A percentile compares a stretch with the other conserved stretches of the same genome.
phyloP scores from a whole-genome alignment of 2,329 filamentous ascomycete genomes.

The Neophaeococcomyces aloes region DNA sequence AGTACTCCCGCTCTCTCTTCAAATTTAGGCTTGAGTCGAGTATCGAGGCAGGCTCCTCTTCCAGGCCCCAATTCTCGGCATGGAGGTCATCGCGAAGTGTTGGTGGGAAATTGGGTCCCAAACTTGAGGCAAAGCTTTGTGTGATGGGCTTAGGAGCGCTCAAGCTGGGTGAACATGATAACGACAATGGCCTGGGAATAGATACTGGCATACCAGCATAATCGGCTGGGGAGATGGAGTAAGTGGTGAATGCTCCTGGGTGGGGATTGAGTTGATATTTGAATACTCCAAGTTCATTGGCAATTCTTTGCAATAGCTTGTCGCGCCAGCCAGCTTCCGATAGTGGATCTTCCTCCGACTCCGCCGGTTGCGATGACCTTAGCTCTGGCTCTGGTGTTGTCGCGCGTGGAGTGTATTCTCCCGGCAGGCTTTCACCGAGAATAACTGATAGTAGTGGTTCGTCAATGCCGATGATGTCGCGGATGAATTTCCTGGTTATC shows the following conservation, averaged over 20 bases:
- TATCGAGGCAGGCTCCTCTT: conserved; percentile 41
- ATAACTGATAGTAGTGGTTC: conserved; percentile 74
- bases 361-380: conserved; percentile 17
- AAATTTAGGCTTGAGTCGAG: conserved; percentile 27
- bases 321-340: conserved; percentile 53
- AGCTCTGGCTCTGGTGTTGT: conserved; percentile 9
- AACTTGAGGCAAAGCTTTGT: conserved; percentile 12
- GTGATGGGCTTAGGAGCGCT: not conserved
- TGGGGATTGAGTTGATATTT: conserved; percentile 77
- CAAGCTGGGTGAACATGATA: conserved; percentile 24
- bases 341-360: conserved; percentile 7
- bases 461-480: conserved; percentile 83
- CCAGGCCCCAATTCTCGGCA: conserved; percentile 55
- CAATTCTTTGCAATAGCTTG: conserved; percentile 70
- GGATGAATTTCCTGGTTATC: conserved; percentile 75
- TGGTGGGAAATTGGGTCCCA: conserved; percentile 39
- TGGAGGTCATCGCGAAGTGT: conserved; percentile 39
- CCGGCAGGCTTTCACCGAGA: conserved; percentile 66
- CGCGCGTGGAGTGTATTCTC: conserved; percentile 27
- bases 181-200: conserved; percentile 20
- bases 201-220: conserved; percentile 64
- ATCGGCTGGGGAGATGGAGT: conserved; percentile 49
- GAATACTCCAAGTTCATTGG: conserved; percentile 72
- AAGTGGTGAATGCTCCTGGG: conserved; percentile 80
- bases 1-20: conserved; percentile 61